Evolutionary conservation across 306 rosid species (phyloP), one percentile per base, ranked within the genome.

Genomic region (Lathyrus aphaca): DNA sequence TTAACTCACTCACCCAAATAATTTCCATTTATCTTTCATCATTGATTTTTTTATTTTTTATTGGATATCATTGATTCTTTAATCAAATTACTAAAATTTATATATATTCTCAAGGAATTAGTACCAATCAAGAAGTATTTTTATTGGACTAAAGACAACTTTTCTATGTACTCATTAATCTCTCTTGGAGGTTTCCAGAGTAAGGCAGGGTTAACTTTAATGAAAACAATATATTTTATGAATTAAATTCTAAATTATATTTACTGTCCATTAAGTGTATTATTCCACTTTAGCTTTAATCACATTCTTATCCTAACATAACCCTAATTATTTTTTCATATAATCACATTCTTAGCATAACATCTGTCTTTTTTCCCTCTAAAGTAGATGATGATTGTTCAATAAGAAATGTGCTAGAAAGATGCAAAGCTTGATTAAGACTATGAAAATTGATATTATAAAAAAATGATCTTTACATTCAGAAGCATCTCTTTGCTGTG

Each of bases 361-460:
- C 51, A 37, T 76, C 63, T 57, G 35, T 71, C 69, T 66, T 53
- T 68, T 70, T 76, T 60, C 60, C 60, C 23, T 40, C 66, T 65
- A 72, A 82, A 75, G 73, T 25, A 38, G 56, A 69, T 21, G 71
- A 68, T 75, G 73, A 78, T 77, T 19, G 62, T 64, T 42, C 61
- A 12, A 62, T 39, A 8, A 70, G 61, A 79, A 49, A 64, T 6
- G 74, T 53, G 77, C 46, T 69, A 49, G 50, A 73, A 73, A 79
- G 80, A 85, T 83, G 88, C 84, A 71, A 79, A 79, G 80, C 74
- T 78, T 80, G 71, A 76, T 12, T 78, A 79, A 43, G 64, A 75
- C 35, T 78, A 59, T 78, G 76, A 74, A 73, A 79, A 71, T 59
- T 49, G 55, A 65, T 54, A 58, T 59, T 15, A 44, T 63, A 35